Evolutionary conservation across 164 flowering plant species (phyloP).

Genomic region (Chimonanthus praecox): DNA sequence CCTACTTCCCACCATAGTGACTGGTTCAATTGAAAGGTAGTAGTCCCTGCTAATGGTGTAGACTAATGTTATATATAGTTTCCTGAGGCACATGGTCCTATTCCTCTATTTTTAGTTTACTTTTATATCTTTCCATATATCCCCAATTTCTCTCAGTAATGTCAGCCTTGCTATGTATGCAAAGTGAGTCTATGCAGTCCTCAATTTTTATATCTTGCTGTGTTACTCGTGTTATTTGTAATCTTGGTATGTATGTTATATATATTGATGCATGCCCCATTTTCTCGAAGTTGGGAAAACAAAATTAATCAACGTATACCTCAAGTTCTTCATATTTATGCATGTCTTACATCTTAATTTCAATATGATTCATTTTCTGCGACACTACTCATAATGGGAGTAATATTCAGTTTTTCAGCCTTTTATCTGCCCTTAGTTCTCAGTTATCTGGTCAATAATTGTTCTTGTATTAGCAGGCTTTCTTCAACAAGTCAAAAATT

Average conservation of each 20-base stretch:
- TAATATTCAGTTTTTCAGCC: not conserved
- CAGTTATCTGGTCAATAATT: not conserved
- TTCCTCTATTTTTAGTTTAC: not conserved
- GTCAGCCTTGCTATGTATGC: no score
- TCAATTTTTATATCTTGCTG: no score
- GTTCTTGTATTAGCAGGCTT: conserved; percentile 22
- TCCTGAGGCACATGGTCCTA: not conserved
- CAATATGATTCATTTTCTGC: not conserved
- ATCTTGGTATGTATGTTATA: no score
- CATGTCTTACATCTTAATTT: not conserved
- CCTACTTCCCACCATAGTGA: no score
- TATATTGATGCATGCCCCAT: not conserved
- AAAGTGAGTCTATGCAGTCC: no score
- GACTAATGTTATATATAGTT: not conserved
- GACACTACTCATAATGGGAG: not conserved
- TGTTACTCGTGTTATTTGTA: no score
- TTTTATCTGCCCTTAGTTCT: not conserved
- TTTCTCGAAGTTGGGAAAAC: not conserved
- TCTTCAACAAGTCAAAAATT: conserved; percentile 25
- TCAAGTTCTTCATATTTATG: no score
- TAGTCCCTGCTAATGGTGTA: not conserved
- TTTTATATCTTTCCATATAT: no score
- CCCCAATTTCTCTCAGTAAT: no score
- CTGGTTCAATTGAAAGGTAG: not conserved
- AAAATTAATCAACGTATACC: no score